Evolutionary conservation across 1,139 yeast species (phyloP), one percentile per base, ranked within the genome.

Genomic region (Geotrichum bryndzae): DNA sequence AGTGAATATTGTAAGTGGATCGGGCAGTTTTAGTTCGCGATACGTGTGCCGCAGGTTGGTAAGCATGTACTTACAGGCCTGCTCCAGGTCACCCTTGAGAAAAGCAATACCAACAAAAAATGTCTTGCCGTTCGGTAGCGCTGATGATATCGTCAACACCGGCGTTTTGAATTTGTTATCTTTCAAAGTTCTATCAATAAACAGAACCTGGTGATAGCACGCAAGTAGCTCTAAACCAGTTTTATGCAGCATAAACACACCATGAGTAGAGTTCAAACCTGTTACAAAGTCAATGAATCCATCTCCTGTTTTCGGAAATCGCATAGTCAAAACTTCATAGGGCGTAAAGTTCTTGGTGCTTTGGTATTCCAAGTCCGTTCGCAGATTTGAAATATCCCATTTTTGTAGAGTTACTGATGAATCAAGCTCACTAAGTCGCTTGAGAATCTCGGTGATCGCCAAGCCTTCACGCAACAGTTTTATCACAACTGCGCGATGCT

Each of bases 291-390:
- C 18, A 6, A 35, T 23, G 13, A 54, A 41, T 38, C 57, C 57
- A 25, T 45, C 52, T n/a, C 57, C 57, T 11, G 57, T 54, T 23
- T 35, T 41, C 3, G 57, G 57, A 25, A 54, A 54, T 18, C 57
- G 45, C 27, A 13, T n/a, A n/a, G 57, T 54, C 25, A 54, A 27
- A n/a, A 54, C 51, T 23, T 54, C 57, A 23, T 23, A 27, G 15
- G 51, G 51, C 18, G 31, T 13, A 25, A 54, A 25, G 13, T 45
- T 27, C 23, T 27, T 23, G 4, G 35, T 22, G 8, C 41, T 25
- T 23, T 23, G 27, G 7, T 48, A 8, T n/a, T 54, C 48, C 35
- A 54, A n/a, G 27, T 54, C 57, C 13, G 25, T 29, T 33, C 25
- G 35, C 27, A 54, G 13, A 11, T 48, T 15, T 3, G 57, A 33